phyloP scores from a whole-genome alignment of 2,329 filamentous ascomycete species.

The Cladosporium halotolerans region DNA sequence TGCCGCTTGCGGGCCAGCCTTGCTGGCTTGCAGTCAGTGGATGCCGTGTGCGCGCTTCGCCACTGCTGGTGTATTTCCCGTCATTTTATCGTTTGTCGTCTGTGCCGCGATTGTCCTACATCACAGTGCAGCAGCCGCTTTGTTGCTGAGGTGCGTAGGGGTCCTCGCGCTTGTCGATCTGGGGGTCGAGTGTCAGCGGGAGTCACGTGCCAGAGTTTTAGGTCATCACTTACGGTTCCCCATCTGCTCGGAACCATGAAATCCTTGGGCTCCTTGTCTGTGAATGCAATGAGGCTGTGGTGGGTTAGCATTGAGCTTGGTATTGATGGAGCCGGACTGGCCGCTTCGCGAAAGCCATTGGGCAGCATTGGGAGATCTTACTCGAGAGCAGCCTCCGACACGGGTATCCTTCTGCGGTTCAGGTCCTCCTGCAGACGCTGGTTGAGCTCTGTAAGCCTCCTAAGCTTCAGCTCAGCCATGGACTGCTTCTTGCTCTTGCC shows the following conservation, averaged over 20 bases:
- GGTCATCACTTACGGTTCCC: constrained; percentile 57
- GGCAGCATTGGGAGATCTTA: constrained; percentile 26
- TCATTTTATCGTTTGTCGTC: constrained; percentile 9
- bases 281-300: constrained; percentile 88
- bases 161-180: constrained; percentile 90
- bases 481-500: constrained; percentile 93
- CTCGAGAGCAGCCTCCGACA: constrained; percentile 75
- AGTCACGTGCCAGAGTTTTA: neutral
- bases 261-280: constrained; percentile 87
- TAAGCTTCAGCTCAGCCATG: constrained; percentile 96
- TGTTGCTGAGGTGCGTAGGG: constrained; percentile 96
- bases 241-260: constrained; percentile 99
- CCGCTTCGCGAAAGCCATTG: no score
- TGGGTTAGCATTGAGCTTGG: neutral
- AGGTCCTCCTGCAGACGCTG: constrained; percentile 91
- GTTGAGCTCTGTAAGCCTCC: constrained; percentile 93
- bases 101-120: constrained; percentile 51
- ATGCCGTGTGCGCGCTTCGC: neutral
- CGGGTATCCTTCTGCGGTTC: constrained; percentile 88
- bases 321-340: neutral
- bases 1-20: no score
- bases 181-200: constrained; percentile 12
- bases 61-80: neutral
- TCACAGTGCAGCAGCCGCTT: constrained; percentile 88
- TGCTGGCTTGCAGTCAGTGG: no score